Evolutionary conservation across 345 rosid species (phyloP), one percentile per base, ranked within the genome.

Genomic region (Eucalyptus pumila): DNA sequence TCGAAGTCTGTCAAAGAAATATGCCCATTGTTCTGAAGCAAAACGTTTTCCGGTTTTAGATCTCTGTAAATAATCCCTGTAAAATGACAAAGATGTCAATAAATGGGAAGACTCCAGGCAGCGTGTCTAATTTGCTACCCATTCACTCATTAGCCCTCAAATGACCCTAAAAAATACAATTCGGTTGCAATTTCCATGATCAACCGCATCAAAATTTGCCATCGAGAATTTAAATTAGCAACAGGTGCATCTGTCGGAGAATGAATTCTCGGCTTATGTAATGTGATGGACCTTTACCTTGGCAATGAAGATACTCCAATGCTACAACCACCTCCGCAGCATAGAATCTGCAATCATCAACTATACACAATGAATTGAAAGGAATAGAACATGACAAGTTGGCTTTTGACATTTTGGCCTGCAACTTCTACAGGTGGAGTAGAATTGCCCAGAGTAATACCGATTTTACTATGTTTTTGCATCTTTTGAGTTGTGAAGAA

Each of bases 281-380:
- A 13, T 49, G 50, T 58, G 56, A 49, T 80, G 81, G 54, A 81
- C 87, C 34, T 90, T 88, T 93, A 94, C 99, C 99, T 96, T 96
- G 99, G 87, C 96, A 97, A 91, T 97, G 99, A 93, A 97, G 99
- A 91, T 96, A 97, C 93, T 96, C 99, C 91, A 97, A 92, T 89
- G 99, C 97, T 89, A 97, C 93, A 67, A 97, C 91, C 37, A 97
- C 99, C 90, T 97, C 96, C 19, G 97, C 98, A 40, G 97, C 98
- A 88, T 95, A 97, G 92, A 97, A 97, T 92, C 99, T 97, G 87
- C 89, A 90, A 89, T 56, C n/a, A 85, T 23, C 58, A 87, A 80
- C 40, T 56, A 87, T 47, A 30, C 44, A 7, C 15, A 81, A 88
- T 91, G 72, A 90, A 87, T 87, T 51, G 30, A 76, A 88, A 54